phyloP scores from a whole-genome alignment of 2,329 filamentous ascomycete species.

The Aspergillus uvarum region DNA sequence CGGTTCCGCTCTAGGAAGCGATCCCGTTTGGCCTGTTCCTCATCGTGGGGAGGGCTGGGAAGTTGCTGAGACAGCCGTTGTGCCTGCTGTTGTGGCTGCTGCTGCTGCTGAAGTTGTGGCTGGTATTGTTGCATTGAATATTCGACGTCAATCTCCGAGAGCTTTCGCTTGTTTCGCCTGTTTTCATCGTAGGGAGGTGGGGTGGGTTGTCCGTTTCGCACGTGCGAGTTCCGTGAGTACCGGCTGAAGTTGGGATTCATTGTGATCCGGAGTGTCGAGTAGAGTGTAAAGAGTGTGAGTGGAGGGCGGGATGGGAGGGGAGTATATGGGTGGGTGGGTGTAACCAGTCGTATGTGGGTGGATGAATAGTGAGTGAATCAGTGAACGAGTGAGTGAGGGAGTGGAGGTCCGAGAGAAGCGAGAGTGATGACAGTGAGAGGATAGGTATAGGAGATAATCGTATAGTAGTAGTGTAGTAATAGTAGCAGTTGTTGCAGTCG shows the following conservation, averaged over 20 bases:
- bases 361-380: not conserved
- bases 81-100: not conserved
- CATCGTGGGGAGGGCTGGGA: not conserved
- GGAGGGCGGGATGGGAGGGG: not conserved
- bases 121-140: not conserved
- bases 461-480: too few species aligned
- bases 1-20: conserved; percentile 60
- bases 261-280: conserved; percentile 22
- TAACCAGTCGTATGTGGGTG: too few species aligned
- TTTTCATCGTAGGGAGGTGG: conserved; percentile 34
- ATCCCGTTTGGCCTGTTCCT: conserved; percentile 39
- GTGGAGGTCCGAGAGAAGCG: not conserved
- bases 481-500: too few species aligned
- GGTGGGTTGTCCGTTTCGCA: conserved; percentile 41
- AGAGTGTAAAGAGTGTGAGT: not conserved
- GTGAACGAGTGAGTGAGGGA: not conserved
- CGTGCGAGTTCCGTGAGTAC: conserved; percentile 35
- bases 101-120: not conserved
- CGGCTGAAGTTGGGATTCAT: conserved; percentile 29
- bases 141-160: conserved; percentile 7
- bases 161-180: conserved; percentile 10
- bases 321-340: too few species aligned
- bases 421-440: not conserved
- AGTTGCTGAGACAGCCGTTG: not conserved
- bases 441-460: not conserved